phyloP scores from a whole-genome alignment of 73 alveolate genomes.

The Breviolum minutum region DNA sequence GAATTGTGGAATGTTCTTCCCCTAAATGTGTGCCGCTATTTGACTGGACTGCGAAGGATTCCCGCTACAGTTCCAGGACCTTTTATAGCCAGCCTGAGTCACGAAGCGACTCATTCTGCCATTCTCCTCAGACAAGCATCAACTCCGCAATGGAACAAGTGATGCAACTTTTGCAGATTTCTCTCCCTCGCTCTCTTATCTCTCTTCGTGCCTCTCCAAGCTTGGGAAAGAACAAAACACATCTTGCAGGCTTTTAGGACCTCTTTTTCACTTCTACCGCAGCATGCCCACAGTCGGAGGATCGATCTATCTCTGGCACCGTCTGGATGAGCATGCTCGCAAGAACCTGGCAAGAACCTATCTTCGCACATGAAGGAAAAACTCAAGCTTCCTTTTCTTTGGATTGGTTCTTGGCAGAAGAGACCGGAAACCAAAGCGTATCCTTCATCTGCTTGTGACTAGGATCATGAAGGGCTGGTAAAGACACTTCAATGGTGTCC shows the following conservation, averaged over 20 bases:
- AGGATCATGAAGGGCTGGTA: conserved; percentile 7
- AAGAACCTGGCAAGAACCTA: not conserved
- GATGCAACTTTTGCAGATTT: too few species aligned
- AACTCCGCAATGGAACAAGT: too few species aligned
- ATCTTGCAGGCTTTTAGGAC: not conserved
- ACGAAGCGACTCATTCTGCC: not conserved
- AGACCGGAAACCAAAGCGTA: conserved; percentile 13
- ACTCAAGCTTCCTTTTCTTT: not conserved
- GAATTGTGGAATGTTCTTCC: too few species aligned
- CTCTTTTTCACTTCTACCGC: not conserved
- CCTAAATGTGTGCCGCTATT: too few species aligned
- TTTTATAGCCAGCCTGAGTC: not conserved
- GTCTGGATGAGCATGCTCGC: not conserved
- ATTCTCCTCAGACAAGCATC: not conserved
- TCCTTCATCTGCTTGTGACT: not conserved
- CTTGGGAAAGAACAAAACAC: not conserved
- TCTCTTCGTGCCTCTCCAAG: too few species aligned
- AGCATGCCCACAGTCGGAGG: not conserved
- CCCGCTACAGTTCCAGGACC: too few species aligned
- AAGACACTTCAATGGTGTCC: not conserved
- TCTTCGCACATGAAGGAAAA: not conserved
- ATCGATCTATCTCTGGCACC: too few species aligned
- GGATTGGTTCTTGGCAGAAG: not conserved
- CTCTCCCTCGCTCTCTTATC: too few species aligned
- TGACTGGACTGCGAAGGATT: too few species aligned